A percentile compares a stretch with the other conserved stretches of the same genome.
Conservation (phyloP, 2,329 filamentous ascomycete species). For the Penicillium sp. region DNA sequence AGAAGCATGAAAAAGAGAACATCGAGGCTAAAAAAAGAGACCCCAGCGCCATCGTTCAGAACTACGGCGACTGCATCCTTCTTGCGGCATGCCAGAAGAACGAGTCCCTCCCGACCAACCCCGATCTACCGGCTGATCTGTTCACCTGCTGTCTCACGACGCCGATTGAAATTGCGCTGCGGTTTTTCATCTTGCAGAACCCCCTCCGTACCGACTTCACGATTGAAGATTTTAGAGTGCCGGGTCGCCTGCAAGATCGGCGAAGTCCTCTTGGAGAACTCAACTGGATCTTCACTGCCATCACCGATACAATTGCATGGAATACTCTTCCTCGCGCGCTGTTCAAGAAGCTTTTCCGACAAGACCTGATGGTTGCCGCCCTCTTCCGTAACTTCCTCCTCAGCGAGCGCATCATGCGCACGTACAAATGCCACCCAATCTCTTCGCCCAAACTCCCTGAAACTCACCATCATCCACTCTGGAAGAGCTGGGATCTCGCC, state of each 20-base stretch:
- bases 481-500: constrained; percentile 96
- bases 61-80: constrained; percentile 83
- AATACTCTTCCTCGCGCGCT: constrained; percentile 83
- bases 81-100: constrained; percentile 85
- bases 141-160: constrained; percentile 96
- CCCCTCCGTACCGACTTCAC: constrained; percentile 64
- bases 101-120: constrained; percentile 92
- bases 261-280: constrained; percentile 90
- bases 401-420: constrained; percentile 90
- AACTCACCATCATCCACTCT: constrained; percentile 89
- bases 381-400: constrained; percentile 94
- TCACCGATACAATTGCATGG: constrained; percentile 98
- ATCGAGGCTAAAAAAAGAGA: constrained; percentile 70
- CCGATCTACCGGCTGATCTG: constrained; percentile 84
- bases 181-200: constrained; percentile 94
- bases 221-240: constrained; percentile 80
- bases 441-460: constrained; percentile 89
- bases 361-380: constrained; percentile 98
- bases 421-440: constrained; percentile 91
- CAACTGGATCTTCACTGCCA: constrained; percentile 99
- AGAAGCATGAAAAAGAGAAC: constrained; percentile 91
- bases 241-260: constrained; percentile 85
- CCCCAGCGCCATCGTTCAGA: constrained; percentile 58
- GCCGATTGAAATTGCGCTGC: constrained; percentile 93
- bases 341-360: constrained; percentile 94